phyloP scores from a whole-genome alignment of 345 rosid species.

The Excoecaria cochinchinensis region DNA sequence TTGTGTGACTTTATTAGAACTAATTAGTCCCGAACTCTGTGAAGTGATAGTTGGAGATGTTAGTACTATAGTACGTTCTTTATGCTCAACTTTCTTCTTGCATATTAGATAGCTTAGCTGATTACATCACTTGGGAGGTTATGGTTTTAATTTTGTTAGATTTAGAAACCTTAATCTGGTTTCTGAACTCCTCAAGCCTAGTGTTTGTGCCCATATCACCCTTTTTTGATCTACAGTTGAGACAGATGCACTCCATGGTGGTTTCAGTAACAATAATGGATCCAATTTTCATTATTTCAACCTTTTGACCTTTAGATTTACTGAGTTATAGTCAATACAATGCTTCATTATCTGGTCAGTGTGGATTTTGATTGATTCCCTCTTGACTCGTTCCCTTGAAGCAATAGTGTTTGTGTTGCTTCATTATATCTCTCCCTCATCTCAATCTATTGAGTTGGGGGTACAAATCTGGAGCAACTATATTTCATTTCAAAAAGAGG shows the following conservation, averaged over 20 bases:
- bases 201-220: background rate
- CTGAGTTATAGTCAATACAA: background rate
- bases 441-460: background rate
- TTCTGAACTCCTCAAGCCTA: background rate
- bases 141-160: background rate
- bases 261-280: background rate
- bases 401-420: slow-evolving; percentile 1
- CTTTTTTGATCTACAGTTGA: background rate
- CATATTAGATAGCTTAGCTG: too few relatives aligned
- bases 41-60: too few relatives aligned
- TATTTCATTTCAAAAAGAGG: background rate
- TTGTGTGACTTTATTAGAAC: too few relatives aligned
- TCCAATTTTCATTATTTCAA: background rate
- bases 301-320: background rate
- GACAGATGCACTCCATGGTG: background rate
- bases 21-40: too few relatives aligned
- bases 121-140: background rate
- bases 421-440: background rate
- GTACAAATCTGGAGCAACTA: background rate
- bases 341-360: background rate
- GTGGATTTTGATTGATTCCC: background rate
- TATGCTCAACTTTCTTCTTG: too few relatives aligned
- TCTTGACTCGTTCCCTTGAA: slow-evolving; percentile 1
- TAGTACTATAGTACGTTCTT: too few relatives aligned
- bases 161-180: background rate